These are phyloP conservation scores for Fomitopsis schrenkii DNA, from an alignment of 1,284 basidiomycete genomes.

Conservation along the genomic window DNA sequence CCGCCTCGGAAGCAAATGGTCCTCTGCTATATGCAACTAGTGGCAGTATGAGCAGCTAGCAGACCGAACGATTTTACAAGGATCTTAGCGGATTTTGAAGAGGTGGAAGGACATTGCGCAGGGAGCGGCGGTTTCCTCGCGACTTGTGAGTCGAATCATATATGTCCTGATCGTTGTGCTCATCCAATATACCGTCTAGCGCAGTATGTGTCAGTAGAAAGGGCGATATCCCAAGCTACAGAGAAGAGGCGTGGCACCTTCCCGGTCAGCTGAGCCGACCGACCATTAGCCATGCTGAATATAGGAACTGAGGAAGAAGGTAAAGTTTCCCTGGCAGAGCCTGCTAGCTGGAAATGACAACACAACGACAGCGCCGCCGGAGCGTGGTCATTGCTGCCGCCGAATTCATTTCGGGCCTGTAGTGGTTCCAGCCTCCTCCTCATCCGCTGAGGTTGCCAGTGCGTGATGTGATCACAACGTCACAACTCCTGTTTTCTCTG, in stretches of 20 bases:
- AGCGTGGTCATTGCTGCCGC: conserved; percentile 17
- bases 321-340: conserved; percentile 48
- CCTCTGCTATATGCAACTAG: conserved; percentile 95
- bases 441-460: conserved; percentile 13
- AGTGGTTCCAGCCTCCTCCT: conserved; percentile 6
- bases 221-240: conserved; percentile 81
- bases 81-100: conserved; percentile 93
- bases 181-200: conserved; percentile 57
- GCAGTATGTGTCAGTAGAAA: conserved; percentile 83
- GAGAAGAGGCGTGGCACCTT: conserved; percentile 78
- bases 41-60: conserved; percentile 94
- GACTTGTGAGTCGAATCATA: too few species aligned
- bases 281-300: conserved; percentile 69
- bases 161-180: conserved; percentile 5
- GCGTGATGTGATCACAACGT: conserved; percentile 5
- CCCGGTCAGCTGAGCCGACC: not conserved
- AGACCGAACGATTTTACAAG: conserved; percentile 95
- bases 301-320: conserved; percentile 89
- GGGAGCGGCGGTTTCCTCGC: too few species aligned
- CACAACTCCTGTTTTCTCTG: not conserved
- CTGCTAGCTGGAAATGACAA: conserved; percentile 19
- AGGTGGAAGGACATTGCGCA: too few species aligned
- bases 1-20: conserved; percentile 92
- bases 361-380: conserved; percentile 1
- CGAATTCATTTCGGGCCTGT: conserved; percentile 10